Base-by-base conservation (phyloP, 2,329 filamentous ascomycete genomes). In the Rhytidhysteron rufulum region DNA sequence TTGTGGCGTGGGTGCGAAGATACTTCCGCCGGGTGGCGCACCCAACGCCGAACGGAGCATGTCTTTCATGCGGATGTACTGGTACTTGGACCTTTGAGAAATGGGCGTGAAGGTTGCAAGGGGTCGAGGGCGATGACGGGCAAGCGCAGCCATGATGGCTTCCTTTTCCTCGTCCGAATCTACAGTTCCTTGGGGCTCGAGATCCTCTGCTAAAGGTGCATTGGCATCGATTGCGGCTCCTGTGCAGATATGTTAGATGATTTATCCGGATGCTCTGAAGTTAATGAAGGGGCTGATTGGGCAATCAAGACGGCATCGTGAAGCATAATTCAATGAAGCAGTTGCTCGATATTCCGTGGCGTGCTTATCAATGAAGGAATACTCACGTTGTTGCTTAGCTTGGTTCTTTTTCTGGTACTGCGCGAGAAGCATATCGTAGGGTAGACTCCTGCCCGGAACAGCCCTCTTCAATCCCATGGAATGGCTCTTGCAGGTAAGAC, bases 81-180 rank as follows among this genome's bases (percentile, higher is more conserved):
- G 74, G 55, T 83, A 83, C 54, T 80, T 82, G 19, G 58, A 55
- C 34, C 58, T 55, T 31, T 69, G 61, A 71, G 78, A 57, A 37
- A 80, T 71, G 25, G 73, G 62, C 2, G 69, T 69, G 36, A 86
- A 82, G 6, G 82, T 80, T 20, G 88, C 77, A 4, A 95, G 70
- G 1, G 91, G 90, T 47, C 84, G 82, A 0, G 91, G 90, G 31
- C 82, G 82, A 69, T 87, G 88, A 39, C 82, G 80, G 18, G 82
- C 74, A 22, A 75, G 77, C 6, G 87, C 86, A 22, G 78, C 74
- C 88, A 97, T 95, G 37, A 97, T 87, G 0, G 85, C 78, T 35
- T 89, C 84, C 37, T 88, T 88, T 66, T 98, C 93, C 70, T 97
- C 93, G 60, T 98, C 93, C 2, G 87, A 93, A 64, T 98, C 93